Evolutionary conservation across 139 green algal genomes (phyloP).

Genomic region (Gonium pectorale): DNA sequence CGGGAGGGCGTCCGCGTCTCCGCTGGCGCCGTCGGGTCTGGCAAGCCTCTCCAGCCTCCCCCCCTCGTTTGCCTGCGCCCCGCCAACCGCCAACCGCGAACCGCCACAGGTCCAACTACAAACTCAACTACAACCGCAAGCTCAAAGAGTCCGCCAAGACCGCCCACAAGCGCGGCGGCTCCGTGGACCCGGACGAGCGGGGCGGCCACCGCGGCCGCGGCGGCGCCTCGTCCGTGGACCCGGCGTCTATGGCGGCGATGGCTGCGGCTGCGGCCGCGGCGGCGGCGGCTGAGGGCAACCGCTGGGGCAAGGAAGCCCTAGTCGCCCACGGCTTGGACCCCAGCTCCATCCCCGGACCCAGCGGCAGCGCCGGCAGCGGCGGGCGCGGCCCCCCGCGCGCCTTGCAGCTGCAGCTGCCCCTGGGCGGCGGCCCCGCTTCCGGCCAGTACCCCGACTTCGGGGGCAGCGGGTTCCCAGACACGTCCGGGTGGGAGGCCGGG

Average conservation of each 20-base stretch:
- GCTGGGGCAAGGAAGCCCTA: too few relatives aligned
- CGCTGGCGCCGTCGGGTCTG: too few relatives aligned
- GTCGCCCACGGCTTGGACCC: too few relatives aligned
- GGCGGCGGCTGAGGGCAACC: not conserved
- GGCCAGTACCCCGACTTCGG: too few relatives aligned
- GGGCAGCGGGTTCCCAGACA: not conserved
- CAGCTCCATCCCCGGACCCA: too few relatives aligned
- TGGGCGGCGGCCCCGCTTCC: too few relatives aligned
- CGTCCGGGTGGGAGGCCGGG: not conserved
- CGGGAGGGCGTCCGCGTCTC: too few relatives aligned
- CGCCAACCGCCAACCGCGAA: too few relatives aligned
- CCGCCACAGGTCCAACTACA: conserved; percentile 39
- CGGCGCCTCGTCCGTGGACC: not conserved
- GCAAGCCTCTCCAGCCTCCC: too few relatives aligned
- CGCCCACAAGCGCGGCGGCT: not conserved
- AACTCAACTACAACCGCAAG: conserved; percentile 47
- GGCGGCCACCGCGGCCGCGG: not conserved
- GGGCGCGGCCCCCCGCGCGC: too few relatives aligned
- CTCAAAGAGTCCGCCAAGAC: not conserved
- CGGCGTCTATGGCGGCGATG: not conserved
- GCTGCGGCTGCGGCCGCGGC: not conserved
- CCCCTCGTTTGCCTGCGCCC: too few relatives aligned
- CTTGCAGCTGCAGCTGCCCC: too few relatives aligned
- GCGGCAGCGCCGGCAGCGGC: not conserved
- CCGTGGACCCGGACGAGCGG: not conserved